Percentiles rank a stretch among this genome's conserved stretches.
phyloP scores from a whole-genome alignment of 345 rosid genomes.

The Bretschneidera sinensis region DNA sequence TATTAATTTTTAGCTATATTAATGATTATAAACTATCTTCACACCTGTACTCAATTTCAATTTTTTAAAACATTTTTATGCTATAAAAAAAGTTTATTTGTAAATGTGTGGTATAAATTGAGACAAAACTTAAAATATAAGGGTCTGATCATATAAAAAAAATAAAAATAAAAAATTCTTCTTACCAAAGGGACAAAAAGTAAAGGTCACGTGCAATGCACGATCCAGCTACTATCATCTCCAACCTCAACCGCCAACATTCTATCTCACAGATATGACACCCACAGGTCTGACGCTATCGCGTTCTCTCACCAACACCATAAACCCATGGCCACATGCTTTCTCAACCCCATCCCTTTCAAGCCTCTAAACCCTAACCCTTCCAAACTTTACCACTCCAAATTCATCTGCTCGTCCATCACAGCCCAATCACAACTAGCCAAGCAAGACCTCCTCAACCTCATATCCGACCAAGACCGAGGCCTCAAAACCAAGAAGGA shows the following conservation, averaged over 20 bases:
- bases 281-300: background rate
- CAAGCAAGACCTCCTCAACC: slow-evolving; percentile 53
- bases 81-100: too few relatives aligned
- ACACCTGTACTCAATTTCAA: too few relatives aligned
- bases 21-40: too few relatives aligned
- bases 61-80: too few relatives aligned
- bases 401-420: slow-evolving; percentile 33
- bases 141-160: too few relatives aligned
- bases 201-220: too few relatives aligned
- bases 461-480: slow-evolving; percentile 74
- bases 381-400: background rate
- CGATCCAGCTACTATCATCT: background rate
- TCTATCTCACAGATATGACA: background rate
- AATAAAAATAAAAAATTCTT: too few relatives aligned
- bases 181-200: too few relatives aligned
- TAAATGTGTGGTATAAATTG: too few relatives aligned
- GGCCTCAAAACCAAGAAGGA: slow-evolving; percentile 80
- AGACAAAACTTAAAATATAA: too few relatives aligned
- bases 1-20: too few relatives aligned
- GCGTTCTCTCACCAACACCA: background rate
- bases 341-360: background rate
- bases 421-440: slow-evolving; percentile 39
- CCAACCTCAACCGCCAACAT: background rate
- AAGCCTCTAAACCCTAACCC: background rate
- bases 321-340: background rate